Evolutionary conservation across 2,329 filamentous ascomycete genomes (phyloP), one percentile per base, ranked within the genome.

Genomic region (Whalleya microplaca): DNA sequence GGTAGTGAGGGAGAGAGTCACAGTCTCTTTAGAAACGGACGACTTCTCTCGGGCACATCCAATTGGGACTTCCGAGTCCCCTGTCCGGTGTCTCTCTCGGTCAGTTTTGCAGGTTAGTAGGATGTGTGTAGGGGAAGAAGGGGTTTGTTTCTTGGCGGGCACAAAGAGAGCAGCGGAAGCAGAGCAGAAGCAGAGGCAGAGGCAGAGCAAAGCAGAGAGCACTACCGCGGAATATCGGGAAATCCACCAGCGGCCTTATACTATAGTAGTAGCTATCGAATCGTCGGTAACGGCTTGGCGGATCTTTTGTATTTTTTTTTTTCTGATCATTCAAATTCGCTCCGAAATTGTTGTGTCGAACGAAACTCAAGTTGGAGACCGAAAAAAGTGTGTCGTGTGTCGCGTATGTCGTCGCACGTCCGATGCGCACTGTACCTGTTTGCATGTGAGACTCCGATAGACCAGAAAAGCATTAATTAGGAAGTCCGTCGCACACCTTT

Each of bases 211-310:
- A n/a, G n/a, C n/a, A n/a, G n/a, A n/a, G n/a, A n/a, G n/a, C n/a
- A n/a, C n/a, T n/a, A n/a, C n/a, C n/a, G 56, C 61, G 59, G 59
- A 54, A 58, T 58, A 48, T 64, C 61, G 61, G 61, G 59, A 60
- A 40, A 52, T 49, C 29, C 43, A 47, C 29, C 43, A 47, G 50
- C 54, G 51, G 45, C 55, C 54, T 52, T 52, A 47, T 48, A 55
- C n/a, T n/a, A n/a, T n/a, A n/a, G n/a, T n/a, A n/a, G n/a, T n/a
- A n/a, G n/a, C n/a, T n/a, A 48, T 53, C 45, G 21, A 57, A 21
- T 45, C 51, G 47, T 57, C 47, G 48, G 49, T 48, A 45, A 43
- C 45, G 45, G 48, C 29, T 54, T 20, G 23, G 52, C 51, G 47
- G 48, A 41, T 46, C 41, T n/a, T n/a, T n/a, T n/a, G n/a, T n/a